Base-by-base conservation (phyloP, 2,329 filamentous ascomycete species). In the Zasmidium citrigriseum region DNA sequence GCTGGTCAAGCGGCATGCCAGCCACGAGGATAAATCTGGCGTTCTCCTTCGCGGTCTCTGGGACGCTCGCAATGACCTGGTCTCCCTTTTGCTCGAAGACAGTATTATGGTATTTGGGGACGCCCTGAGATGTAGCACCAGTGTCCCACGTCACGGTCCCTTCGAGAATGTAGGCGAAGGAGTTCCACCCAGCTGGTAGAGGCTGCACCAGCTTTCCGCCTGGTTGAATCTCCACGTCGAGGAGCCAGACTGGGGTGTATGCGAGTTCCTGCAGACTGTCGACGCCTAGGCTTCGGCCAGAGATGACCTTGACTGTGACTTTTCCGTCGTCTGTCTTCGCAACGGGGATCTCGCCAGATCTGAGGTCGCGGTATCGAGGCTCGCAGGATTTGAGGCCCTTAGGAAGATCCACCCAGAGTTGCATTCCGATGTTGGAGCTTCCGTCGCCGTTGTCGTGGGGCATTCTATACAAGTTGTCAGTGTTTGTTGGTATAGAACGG, bases 181-280 rank as follows among this genome's bases (percentile, higher is more conserved):
- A 86, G 73, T 96, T 97, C 91, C 92, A 98, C 24, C 87, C 88
- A 61, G 81, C 77, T 0, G 93, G 93, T 2, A 98, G 72, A 4
- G 84, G 75, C 78, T 98, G 93, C 21, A 80, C 82, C 64, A 98
- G 80, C 59, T 81, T 85, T 48, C 90, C 92, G 54, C 93, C 93
- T 0, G 93, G 92, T 68, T 86, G 78, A 54, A 98, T 84, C 20
- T 84, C 86, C 52, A 97, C 80, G 72, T 98, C 93, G 46, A 98
- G 81, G 62, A 96, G 82, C 93, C 93, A 98, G n/a, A 98, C 92
- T 0, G 95, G 95, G 1, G 93, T 98, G 76, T 98, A 97, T 14
- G 93, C 93, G 46, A 98, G 80, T 70, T 98, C 93, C 72, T 93
- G 87, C 54, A 96, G 85, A 14, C 88, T 91, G 71, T 97, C 93